Conservation (phyloP, 768 basidiomycete genomes). For the Termitomyces sp. region DNA sequence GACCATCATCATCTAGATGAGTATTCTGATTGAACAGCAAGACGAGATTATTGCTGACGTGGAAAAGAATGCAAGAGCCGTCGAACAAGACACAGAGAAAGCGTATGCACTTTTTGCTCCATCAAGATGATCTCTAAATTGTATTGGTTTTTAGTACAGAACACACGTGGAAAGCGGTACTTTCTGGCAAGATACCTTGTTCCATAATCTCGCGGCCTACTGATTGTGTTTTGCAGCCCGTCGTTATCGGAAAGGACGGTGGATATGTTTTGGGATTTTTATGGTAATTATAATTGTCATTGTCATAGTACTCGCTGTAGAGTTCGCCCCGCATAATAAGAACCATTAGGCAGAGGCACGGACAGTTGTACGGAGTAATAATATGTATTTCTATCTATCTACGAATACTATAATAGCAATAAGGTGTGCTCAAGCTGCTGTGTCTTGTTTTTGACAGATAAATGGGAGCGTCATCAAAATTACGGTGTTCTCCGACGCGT, state of each 20-base stretch:
- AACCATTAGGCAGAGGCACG: conserved; percentile 6
- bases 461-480: conserved; percentile 13
- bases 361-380: background rate
- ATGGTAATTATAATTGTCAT: conserved; percentile 54
- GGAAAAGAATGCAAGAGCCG: conserved; percentile 57
- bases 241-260: conserved; percentile 73
- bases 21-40: conserved; percentile 73
- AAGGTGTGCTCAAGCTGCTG: background rate
- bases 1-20: conserved; percentile 51
- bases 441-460: conserved; percentile 9
- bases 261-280: conserved; percentile 77
- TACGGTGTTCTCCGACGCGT: conserved; percentile 14
- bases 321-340: conserved; percentile 29
- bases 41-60: conserved; percentile 67
- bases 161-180: conserved; percentile 66
- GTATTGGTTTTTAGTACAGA: conserved; percentile 37
- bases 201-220: background rate
- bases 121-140: background rate
- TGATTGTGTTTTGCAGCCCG: conserved; percentile 37
- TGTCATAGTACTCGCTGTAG: conserved; percentile 55
- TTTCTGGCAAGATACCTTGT: conserved; percentile 34
- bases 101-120: conserved; percentile 46
- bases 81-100: conserved; percentile 64
- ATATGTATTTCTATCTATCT: conserved; percentile 2
- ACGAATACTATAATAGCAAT: background rate